Base-by-base conservation (phyloP, 495 filamentous ascomycete species). In the Daldinia concentrica region DNA sequence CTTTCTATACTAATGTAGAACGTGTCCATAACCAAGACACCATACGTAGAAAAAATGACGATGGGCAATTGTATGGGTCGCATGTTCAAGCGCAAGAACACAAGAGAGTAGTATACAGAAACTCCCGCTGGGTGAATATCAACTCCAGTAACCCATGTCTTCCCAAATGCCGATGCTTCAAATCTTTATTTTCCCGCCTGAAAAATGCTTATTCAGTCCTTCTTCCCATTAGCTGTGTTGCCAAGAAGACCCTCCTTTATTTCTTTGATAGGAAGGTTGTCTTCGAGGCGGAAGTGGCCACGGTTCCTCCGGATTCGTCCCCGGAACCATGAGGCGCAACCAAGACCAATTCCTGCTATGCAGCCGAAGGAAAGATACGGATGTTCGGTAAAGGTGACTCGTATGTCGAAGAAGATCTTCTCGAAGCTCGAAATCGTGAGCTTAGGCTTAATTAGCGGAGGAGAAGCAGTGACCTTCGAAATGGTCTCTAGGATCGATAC, bases 401-500 rank as follows among this genome's bases (percentile, higher is more conserved):
- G 84, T 27, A 93, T 86, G 67, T 89, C 88, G 80, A 95, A 95
- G 80, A 95, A 91, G 51, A 95, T 80, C 61, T 90, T 89, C 79
- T 92, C 90, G 61, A 97, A 82, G 30, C 84, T 83, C 58, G 90
- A 90, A 68, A 93, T 90, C 54, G 93, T 94, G 45, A 93, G 93
- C 83, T 97, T 99, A 14, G 93, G 86, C 68, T 87, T 89, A 73
- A 99, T 90, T 77, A 94, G 92, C 39, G 93, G 90, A 15, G 94
- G 92, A 54, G 86, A 87, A 15, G 85, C 81, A 3, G 85, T 83
- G 66, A 88, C 89, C 71, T 96, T 93, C 69, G 89, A 91, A 66
- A 98, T 86, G 54, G 95, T 98, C 80, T 98, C 95, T 36, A 97
- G 90, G 76, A 99, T 99, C 7, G 93, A 95, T 6, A 95, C 96